phyloP scores from a whole-genome alignment of 1,139 yeast genomes.

The Candida frijolesensis region DNA sequence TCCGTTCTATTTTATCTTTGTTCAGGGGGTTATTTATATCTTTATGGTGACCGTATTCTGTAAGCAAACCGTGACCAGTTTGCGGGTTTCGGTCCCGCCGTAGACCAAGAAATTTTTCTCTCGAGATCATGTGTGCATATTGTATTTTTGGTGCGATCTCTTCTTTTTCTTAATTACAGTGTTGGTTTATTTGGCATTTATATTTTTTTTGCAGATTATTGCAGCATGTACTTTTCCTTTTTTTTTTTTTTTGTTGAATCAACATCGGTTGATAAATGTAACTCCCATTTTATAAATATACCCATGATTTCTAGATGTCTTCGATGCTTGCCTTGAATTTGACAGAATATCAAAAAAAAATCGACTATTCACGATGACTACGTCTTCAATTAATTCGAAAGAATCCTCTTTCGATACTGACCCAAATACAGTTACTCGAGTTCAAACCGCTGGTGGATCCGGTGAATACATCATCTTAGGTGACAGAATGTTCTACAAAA shows the following conservation, averaged over 20 bases:
- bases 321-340: not conserved
- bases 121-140: too few relatives aligned
- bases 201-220: not conserved
- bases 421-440: not conserved
- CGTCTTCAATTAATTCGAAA: not conserved
- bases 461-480: conserved; percentile 32
- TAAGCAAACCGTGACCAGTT: too few relatives aligned
- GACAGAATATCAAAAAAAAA: not conserved
- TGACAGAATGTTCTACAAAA: conserved; percentile 31
- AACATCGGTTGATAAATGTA: not conserved
- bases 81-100: too few relatives aligned
- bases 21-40: too few relatives aligned
- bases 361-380: conserved; percentile 1
- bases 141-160: not conserved
- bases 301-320: not conserved
- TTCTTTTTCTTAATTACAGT: not conserved
- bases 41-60: too few relatives aligned
- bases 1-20: too few relatives aligned
- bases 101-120: too few relatives aligned
- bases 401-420: not conserved
- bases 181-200: too few relatives aligned
- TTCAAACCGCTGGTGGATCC: conserved; percentile 27
- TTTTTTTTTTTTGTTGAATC: too few relatives aligned
- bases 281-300: not conserved
- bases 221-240: not conserved